Base-by-base conservation (phyloP, 371 early-diverging fungal species). In the Massospora cicadina region DNA sequence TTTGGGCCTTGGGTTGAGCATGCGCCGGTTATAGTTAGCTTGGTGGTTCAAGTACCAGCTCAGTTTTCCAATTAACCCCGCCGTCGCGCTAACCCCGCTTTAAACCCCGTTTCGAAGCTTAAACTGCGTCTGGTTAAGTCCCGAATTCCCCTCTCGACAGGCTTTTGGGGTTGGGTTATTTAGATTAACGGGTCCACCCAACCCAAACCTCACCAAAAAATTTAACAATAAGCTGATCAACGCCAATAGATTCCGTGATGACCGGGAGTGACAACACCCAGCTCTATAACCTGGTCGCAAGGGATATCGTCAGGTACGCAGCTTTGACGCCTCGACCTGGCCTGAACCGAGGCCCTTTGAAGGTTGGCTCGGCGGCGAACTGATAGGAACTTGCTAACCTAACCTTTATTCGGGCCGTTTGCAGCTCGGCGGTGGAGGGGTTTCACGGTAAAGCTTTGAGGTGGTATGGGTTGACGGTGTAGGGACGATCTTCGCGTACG, bases 401-500 rank as follows among this genome's bases (percentile, higher is more conserved):
- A 10, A 10, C 5, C 17, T 43, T 43, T 43, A 43, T 43, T 43
- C 17, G 10, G 17, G 43, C 43, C 43, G 17, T 31, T 33, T 56
- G 25, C 30, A 67, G 68, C 7, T 69, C 80, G 0, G 71, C 77
- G 32, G 79, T 82, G 81, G 81, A 79, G 64, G 82, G 82, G 23
- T 82, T 77, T 56, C 80, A 81, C 64, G 82, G 81, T 77, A 21
- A 2, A 33, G 30, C 66, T 54, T 32, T 21, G n/a, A 12, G n/a
- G 24, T 10, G 25, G 10, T 54, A 28, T 43, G 57, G 55, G 31
- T 57, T 28, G 24, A 29, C 63, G 29, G 63, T 1, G 54, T 33
- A 72, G 73, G 71, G 30, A 70, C 71, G 17, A 70, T 72, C 67
- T 92, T 91, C 78, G 93, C 93, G 1, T 95, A 93, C 70, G 95